Percentiles rank a stretch among this genome's conserved stretches.
Conservation (phyloP, 352 stramenopile species). For the Paralagenidium karlingii region DNA sequence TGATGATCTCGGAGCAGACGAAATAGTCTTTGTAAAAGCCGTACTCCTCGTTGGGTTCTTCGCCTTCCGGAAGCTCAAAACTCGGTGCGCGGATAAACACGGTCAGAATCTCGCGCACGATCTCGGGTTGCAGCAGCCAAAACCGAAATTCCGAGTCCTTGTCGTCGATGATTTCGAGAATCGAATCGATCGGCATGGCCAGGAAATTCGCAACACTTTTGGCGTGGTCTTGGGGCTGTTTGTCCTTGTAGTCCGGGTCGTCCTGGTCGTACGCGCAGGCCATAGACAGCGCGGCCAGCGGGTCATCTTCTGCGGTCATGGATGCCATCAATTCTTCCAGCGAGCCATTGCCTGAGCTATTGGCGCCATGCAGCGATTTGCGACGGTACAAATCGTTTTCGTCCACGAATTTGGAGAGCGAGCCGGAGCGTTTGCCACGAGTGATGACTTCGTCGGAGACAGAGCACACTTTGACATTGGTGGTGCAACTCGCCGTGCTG, state of each 20-base stretch:
- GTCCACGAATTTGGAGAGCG: constrained; percentile 71
- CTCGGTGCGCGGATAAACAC: constrained; percentile 74
- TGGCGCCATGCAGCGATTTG: constrained; percentile 51
- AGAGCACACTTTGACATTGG: too few relatives aligned
- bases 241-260: too few relatives aligned
- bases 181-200: constrained; percentile 74
- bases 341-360: too few relatives aligned
- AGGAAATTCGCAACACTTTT: constrained; percentile 62
- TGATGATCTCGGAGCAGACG: constrained; percentile 83
- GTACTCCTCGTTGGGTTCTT: constrained; percentile 78
- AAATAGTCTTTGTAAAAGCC: constrained; percentile 85
- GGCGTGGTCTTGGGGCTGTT: too few relatives aligned
- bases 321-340: too few relatives aligned
- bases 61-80: constrained; percentile 28
- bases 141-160: constrained; percentile 73
- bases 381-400: constrained; percentile 61
- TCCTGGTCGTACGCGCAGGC: too few relatives aligned
- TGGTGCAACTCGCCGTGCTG: too few relatives aligned
- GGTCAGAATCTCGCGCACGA: constrained; percentile 58
- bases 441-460: too few relatives aligned
- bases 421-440: constrained; percentile 46
- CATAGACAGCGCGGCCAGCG: constrained; percentile 20
- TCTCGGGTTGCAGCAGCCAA: constrained; percentile 71
- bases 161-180: constrained; percentile 78
- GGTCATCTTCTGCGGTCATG: too few relatives aligned